Evolutionary conservation across 306 rosid species (phyloP).

Genomic region (Vicia villosa): DNA sequence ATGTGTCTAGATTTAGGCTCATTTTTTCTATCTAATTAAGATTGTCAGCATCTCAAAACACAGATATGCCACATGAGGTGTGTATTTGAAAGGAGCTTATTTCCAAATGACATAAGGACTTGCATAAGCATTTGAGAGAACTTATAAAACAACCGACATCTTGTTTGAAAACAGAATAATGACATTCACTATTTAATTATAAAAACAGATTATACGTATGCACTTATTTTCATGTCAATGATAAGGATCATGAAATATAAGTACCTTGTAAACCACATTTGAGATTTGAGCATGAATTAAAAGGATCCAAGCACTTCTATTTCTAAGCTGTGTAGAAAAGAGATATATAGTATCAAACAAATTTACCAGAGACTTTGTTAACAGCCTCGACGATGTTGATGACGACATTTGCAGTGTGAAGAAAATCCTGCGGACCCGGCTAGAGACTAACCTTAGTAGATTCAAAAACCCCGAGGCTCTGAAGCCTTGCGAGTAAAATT

Average conservation of each 20-base stretch:
- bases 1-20: too few relatives aligned
- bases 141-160: background rate
- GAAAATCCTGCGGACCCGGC: too few relatives aligned
- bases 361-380: too few relatives aligned
- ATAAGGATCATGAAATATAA: background rate
- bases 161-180: background rate
- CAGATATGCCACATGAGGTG: background rate
- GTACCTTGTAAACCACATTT: conserved; percentile 18
- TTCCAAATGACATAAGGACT: too few relatives aligned
- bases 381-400: too few relatives aligned
- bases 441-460: too few relatives aligned
- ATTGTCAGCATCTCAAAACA: background rate
- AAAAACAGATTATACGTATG: background rate
- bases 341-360: background rate
- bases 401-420: too few relatives aligned
- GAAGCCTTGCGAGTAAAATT: too few relatives aligned
- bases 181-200: background rate
- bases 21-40: too few relatives aligned
- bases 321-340: background rate
- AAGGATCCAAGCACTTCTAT: background rate
- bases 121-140: background rate
- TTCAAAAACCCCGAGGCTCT: too few relatives aligned
- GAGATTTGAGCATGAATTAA: background rate
- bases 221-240: background rate
- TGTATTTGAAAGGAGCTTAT: background rate